Evolutionary conservation across 305 asterid genomes (phyloP).

Genomic region (Fraxinus paxiana): DNA sequence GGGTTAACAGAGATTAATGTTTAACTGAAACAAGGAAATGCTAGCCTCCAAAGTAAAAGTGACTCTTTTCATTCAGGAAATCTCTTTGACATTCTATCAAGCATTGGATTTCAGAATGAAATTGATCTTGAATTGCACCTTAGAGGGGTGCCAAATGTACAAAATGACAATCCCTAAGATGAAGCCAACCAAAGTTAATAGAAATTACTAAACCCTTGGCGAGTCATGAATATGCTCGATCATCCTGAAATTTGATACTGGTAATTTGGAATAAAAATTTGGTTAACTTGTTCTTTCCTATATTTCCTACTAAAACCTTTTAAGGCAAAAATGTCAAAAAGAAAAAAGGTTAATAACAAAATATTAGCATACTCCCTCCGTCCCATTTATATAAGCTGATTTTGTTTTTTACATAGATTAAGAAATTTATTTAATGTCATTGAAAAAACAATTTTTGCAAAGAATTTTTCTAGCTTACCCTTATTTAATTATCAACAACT

Average conservation of each 20-base stretch:
- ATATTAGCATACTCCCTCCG: not conserved
- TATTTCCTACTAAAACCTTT: not conserved
- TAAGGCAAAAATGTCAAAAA: not conserved
- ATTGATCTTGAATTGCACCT: not conserved
- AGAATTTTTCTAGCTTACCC: too few species aligned
- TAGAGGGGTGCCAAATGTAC: not conserved
- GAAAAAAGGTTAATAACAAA: not conserved
- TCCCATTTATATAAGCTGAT: too few species aligned
- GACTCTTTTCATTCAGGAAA: not conserved
- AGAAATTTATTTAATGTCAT: too few species aligned
- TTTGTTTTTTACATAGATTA: too few species aligned
- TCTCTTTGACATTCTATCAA: not conserved
- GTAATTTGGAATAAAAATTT: not conserved
- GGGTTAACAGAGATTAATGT: not conserved
- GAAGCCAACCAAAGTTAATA: not conserved
- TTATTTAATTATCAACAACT: too few species aligned
- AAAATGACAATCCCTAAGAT: not conserved
- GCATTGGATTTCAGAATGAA: not conserved
- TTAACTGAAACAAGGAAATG: not conserved
- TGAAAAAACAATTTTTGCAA: too few species aligned
- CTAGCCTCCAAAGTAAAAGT: not conserved
- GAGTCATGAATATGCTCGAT: not conserved
- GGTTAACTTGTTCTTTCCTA: not conserved
- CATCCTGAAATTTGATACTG: not conserved
- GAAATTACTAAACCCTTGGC: not conserved